phyloP scores from a whole-genome alignment of 2,329 filamentous ascomycete genomes.

The Trichophyton benhamiae region DNA sequence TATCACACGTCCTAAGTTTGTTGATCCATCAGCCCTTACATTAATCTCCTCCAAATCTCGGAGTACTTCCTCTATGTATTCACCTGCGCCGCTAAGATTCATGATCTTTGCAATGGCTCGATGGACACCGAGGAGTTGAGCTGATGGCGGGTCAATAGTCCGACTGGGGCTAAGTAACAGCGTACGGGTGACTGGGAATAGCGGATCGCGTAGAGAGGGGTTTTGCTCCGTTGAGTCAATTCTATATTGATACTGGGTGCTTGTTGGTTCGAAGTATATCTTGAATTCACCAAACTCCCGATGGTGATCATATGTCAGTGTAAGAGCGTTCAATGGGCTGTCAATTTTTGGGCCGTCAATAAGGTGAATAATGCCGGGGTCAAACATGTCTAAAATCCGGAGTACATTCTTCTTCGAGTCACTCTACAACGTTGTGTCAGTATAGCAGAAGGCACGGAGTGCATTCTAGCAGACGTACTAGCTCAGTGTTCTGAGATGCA shows the following conservation, averaged over 20 bases:
- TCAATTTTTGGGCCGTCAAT: constrained; percentile 30
- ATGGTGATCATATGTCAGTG: neutral
- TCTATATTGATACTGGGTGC: constrained; percentile 12
- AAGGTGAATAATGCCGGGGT: constrained; percentile 24
- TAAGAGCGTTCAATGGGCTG: constrained; percentile 7
- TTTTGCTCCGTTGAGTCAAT: constrained; percentile 14
- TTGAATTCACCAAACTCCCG: constrained; percentile 14
- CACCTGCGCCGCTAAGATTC: too few species aligned
- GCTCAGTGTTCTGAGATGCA: too few species aligned
- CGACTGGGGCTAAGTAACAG: constrained; percentile 18
- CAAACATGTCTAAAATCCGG: constrained; percentile 33
- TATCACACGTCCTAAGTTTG: too few species aligned
- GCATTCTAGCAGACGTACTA: too few species aligned
- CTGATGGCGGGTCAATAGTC: too few species aligned
- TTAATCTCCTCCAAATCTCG: too few species aligned
- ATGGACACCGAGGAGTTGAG: too few species aligned
- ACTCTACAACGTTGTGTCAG: constrained; percentile 7
- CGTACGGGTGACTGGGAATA: constrained; percentile 16
- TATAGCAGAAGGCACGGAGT: too few species aligned
- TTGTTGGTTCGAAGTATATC: constrained; percentile 18
- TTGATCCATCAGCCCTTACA: too few species aligned
- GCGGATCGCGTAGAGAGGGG: constrained; percentile 12
- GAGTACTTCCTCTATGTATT: too few species aligned
- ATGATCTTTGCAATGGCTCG: too few species aligned
- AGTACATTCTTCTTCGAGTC: constrained; percentile 26